phyloP scores from a whole-genome alignment of 495 filamentous ascomycete genomes.

The Penicillium fimorum region DNA sequence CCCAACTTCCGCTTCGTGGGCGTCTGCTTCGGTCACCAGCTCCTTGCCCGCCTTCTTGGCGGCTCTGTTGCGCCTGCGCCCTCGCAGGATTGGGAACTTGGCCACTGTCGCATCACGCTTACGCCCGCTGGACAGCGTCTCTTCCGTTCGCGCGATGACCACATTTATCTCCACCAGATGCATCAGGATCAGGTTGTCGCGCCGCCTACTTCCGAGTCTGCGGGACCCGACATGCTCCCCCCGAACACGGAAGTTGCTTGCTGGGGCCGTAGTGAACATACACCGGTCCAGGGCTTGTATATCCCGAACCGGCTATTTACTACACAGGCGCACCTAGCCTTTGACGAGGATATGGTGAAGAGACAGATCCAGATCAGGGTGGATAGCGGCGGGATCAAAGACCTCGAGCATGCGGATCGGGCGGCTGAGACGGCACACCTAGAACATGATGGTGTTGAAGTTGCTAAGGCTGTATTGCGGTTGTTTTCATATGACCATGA shows the following conservation, averaged over 20 bases:
- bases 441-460: conserved; percentile 25
- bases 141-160: conserved; percentile 15
- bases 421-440: conserved; percentile 25
- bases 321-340: conserved; percentile 23
- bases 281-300: conserved; percentile 22
- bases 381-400: conserved; percentile 21
- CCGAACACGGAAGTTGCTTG: conserved; percentile 12
- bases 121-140: conserved; percentile 19
- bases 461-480: conserved; percentile 24
- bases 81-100: conserved; percentile 24
- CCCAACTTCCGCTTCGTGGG: conserved; percentile 43
- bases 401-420: conserved; percentile 24
- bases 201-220: conserved; percentile 15
- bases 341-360: conserved; percentile 27
- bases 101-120: conserved; percentile 20
- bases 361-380: conserved; percentile 26
- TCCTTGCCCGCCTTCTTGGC: conserved; percentile 57
- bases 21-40: conserved; percentile 87
- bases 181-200: conserved; percentile 22
- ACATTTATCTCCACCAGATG: conserved; percentile 24
- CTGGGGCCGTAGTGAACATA: conserved; percentile 26
- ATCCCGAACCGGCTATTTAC: conserved; percentile 23
- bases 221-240: conserved; percentile 11
- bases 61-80: conserved; percentile 59
- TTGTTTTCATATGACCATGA: conserved; percentile 21